Percentiles rank a stretch among this genome's conserved stretches.
Evolutionary conservation across 768 basidiomycete species (phyloP).

Genomic region (Amanita rubescens): DNA sequence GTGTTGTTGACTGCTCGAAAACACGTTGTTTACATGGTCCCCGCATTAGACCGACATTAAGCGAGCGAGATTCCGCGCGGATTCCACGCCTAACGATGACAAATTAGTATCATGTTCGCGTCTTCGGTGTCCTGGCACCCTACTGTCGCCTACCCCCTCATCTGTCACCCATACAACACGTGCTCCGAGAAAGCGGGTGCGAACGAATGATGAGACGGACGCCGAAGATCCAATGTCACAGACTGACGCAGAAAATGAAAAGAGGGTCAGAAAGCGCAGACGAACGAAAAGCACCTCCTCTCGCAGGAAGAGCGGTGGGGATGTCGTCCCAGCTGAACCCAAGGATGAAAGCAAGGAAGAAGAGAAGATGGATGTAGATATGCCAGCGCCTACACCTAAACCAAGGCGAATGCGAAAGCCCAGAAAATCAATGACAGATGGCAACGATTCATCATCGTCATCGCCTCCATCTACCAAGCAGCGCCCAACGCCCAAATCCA

Average conservation of each 20-base stretch:
- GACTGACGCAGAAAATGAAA: constrained; percentile 1
- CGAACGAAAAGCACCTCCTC: neutral
- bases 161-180: constrained; percentile 8
- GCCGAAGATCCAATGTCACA: constrained; percentile 3
- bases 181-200: constrained; percentile 11
- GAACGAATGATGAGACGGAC: constrained; percentile 2
- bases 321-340: neutral
- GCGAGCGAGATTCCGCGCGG: constrained; percentile 73
- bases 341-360: neutral
- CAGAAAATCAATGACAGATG: constrained; percentile 2
- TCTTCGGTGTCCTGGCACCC: constrained; percentile 42
- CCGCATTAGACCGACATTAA: constrained; percentile 53
- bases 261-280: neutral
- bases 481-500: constrained; percentile 4
- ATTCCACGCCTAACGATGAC: constrained; percentile 61
- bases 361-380: neutral
- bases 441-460: constrained; percentile 7
- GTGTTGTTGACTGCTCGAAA: constrained; percentile 8
- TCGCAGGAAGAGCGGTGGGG: neutral
- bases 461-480: constrained; percentile 9
- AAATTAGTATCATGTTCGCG: constrained; percentile 56
- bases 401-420: constrained; percentile 1
- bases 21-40: constrained; percentile 3
- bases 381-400: neutral
- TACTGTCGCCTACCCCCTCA: constrained; percentile 17